Evolutionary conservation across 306 rosid species (phyloP).

Genomic region (Quercus bicolor): DNA sequence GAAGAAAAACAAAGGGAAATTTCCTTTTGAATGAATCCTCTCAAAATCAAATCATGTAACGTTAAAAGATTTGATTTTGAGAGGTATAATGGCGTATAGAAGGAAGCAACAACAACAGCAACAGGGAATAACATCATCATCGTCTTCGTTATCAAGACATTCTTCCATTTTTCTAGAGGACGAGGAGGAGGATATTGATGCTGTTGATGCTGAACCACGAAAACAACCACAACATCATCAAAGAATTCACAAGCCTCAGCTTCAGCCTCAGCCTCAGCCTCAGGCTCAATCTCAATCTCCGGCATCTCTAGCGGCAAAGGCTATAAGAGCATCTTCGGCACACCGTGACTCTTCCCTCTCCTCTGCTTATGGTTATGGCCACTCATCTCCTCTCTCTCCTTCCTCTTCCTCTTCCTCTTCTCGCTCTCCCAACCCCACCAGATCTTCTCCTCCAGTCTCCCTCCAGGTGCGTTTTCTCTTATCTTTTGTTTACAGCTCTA

Average conservation of each 20-base stretch:
- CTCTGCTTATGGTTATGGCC: slow-evolving; percentile 70
- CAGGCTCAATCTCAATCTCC: slow-evolving; percentile 16
- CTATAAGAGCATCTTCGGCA: slow-evolving; percentile 88
- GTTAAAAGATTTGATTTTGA: too few relatives aligned
- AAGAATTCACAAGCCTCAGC: slow-evolving; percentile 26
- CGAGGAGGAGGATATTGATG: too few relatives aligned
- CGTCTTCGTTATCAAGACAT: too few relatives aligned
- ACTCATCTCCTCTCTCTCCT: not conserved
- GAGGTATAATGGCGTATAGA: too few relatives aligned
- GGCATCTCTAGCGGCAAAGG: slow-evolving; percentile 89
- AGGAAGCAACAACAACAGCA: too few relatives aligned
- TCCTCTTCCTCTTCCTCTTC: slow-evolving; percentile 20
- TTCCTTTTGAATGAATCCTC: too few relatives aligned
- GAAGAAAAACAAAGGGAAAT: too few relatives aligned
- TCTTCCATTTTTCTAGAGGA: too few relatives aligned
- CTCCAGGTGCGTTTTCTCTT: not conserved
- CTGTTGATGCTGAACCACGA: not conserved
- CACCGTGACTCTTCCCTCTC: slow-evolving; percentile 84
- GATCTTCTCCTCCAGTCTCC: slow-evolving; percentile 23
- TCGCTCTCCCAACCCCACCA: slow-evolving; percentile 5
- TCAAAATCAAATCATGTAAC: too few relatives aligned
- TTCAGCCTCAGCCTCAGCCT: not conserved
- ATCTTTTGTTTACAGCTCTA: not conserved
- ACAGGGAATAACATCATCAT: too few relatives aligned
- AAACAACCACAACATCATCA: slow-evolving; percentile 15